Conservation (phyloP, 2,329 filamentous ascomycete species). For the Teratosphaeria epicoccoides region DNA sequence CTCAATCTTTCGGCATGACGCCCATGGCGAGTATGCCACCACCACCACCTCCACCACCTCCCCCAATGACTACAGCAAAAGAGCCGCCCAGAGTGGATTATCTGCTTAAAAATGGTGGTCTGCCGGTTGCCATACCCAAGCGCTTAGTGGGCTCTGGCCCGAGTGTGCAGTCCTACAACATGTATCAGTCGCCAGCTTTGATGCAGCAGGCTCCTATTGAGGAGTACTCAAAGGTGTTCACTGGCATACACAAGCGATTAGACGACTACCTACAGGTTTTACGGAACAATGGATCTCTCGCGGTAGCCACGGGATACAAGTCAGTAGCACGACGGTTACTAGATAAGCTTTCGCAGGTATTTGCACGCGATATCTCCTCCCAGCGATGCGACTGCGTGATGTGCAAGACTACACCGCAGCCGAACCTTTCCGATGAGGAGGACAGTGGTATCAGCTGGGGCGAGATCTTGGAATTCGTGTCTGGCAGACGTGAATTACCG, state of each 20-base stretch:
- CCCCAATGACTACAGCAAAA: conserved; percentile 54
- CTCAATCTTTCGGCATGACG: conserved; percentile 24
- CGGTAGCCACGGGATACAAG: conserved; percentile 88
- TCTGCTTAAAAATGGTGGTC: conserved; percentile 75
- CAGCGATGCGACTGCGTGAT: conserved; percentile 80
- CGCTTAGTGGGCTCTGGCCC: conserved; percentile 57
- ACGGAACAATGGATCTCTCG: conserved; percentile 73
- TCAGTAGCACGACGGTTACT: conserved; percentile 85
- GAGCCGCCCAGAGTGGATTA: conserved; percentile 81
- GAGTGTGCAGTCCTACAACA: conserved; percentile 50
- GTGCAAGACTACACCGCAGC: conserved; percentile 48
- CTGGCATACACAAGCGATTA: conserved; percentile 69
- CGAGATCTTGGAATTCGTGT: conserved; percentile 86
- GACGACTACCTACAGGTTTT: conserved; percentile 80
- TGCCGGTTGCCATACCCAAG: conserved; percentile 60
- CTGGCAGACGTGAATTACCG: conserved; percentile 75
- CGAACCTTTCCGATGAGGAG: conserved; percentile 39
- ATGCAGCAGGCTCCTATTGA: conserved; percentile 25
- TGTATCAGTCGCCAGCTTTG: conserved; percentile 43
- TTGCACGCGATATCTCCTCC: conserved; percentile 79
- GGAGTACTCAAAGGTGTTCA: conserved; percentile 51
- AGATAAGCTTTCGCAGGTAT: conserved; percentile 86
- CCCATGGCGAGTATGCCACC: conserved; percentile 16
- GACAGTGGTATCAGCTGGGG: conserved; percentile 78
- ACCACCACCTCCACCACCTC: conserved; percentile 55